Evolutionary conservation across 805 yeast genomes (phyloP), one percentile per base, ranked within the genome.

Genomic region (Candida xyloterini): DNA sequence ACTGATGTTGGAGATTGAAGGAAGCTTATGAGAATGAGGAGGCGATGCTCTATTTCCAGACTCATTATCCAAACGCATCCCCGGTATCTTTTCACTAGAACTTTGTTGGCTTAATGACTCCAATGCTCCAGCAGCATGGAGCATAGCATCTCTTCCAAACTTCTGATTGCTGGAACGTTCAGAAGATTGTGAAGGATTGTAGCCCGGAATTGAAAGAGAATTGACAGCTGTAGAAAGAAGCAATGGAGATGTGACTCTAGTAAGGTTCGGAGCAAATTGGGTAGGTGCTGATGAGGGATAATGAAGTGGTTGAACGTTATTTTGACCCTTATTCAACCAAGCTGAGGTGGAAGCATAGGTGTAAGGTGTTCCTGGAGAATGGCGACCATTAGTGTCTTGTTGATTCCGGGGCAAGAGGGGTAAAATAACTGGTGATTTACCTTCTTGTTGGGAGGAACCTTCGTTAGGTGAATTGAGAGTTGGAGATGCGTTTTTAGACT

Each of bases 201-300:
- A 28, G 33, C 59, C 57, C 4, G 60, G 49, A 15, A 60, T 38
- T 10, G 50, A 34, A 46, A 53, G 39, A 32, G 75, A 51, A 16
- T 77, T 49, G 11, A 80, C 4, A 11, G n/a, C 25, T 10, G 25
- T 75, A 7, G 81, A 73, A 30, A 81, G 65, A 43, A 81, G 60
- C 36, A 81, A 62, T 0, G 87, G 87, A 11, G 84, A 78, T 0
- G 86, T 80, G 42, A 81, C 79, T 25, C 79, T 59, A 44, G 76
- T 74, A 36, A 81, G 59, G 30, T 80, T 80, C 0, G 83, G 78
- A 22, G 83, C 84, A 67, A 78, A 81, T 52, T 79, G 84, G 2
- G 84, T 74, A 11, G 87, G 87, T 2, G 84, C 79, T 0, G 84
- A 78, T 4, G 78, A 67, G 6, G 87, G 87, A 53, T 79, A 79